phyloP scores from a whole-genome alignment of 2,329 filamentous ascomycete species.

The Didymella arachidicola region DNA sequence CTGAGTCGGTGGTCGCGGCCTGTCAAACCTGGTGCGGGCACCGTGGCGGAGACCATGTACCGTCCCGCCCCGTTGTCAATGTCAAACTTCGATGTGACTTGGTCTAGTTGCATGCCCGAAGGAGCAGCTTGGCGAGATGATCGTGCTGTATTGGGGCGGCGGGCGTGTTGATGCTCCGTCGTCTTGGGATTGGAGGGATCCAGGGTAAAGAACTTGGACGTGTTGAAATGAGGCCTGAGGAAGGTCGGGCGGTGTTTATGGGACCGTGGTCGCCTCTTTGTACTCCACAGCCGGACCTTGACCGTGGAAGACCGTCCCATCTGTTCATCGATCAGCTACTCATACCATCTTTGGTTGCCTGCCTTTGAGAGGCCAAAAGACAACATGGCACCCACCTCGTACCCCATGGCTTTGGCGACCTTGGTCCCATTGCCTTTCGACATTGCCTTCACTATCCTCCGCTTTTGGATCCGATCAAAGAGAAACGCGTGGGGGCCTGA shows the following conservation, averaged over 20 bases:
- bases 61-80: constrained; percentile 18
- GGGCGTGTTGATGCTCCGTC: constrained; percentile 17
- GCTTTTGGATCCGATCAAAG: constrained; percentile 23
- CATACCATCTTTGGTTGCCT: not conserved
- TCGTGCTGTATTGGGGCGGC: constrained; percentile 1
- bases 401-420: constrained; percentile 23
- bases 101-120: constrained; percentile 4
- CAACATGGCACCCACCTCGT: constrained; percentile 23
- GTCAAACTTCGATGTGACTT: constrained; percentile 14
- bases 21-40: constrained; percentile 4
- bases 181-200: constrained; percentile 12
- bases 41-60: not conserved
- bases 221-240: constrained; percentile 10
- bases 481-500: constrained; percentile 25
- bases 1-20: constrained; percentile 1
- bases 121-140: constrained; percentile 6
- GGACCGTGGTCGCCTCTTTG: not conserved
- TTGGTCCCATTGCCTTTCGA: constrained; percentile 20
- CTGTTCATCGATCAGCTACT: not conserved
- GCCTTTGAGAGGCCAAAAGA: not conserved
- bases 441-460: constrained; percentile 18
- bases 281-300: not conserved
- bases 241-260: constrained; percentile 7
- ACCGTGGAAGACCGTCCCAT: not conserved
- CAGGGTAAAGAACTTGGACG: constrained; percentile 10